Percentiles rank a stretch among this genome's conserved stretches.
Conservation (phyloP, 2,329 filamentous ascomycete species). For the Sporothrix protearum region DNA sequence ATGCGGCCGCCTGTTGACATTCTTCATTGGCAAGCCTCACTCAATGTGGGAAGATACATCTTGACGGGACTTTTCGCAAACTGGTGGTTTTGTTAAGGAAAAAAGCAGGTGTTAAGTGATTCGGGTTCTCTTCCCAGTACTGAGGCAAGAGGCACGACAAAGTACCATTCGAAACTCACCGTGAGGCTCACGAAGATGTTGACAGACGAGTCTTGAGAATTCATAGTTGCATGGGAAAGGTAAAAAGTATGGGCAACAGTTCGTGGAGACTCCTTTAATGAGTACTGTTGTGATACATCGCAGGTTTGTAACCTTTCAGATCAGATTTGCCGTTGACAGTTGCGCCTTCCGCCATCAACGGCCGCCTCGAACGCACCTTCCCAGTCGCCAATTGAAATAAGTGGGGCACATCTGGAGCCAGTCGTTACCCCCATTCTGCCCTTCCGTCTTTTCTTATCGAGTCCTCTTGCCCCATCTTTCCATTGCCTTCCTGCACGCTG, state of each 20-base stretch:
- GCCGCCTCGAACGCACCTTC: background rate
- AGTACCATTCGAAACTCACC: too few species aligned
- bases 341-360: background rate
- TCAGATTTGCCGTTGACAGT: background rate
- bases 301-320: background rate
- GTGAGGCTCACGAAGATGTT: background rate
- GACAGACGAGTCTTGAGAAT: too few species aligned
- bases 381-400: slow-evolving; percentile 6
- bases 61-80: background rate
- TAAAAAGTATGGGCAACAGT: too few species aligned
- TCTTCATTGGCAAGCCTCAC: background rate
- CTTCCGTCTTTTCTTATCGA: slow-evolving; percentile 4
- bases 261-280: too few species aligned
- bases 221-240: too few species aligned
- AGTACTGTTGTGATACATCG: too few species aligned
- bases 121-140: background rate
- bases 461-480: slow-evolving; percentile 6
- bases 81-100: background rate
- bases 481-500: background rate
- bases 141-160: background rate
- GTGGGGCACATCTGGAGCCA: background rate
- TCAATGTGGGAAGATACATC: too few species aligned
- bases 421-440: slow-evolving; percentile 1
- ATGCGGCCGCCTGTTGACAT: background rate
- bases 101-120: too few species aligned